Percentiles rank a stretch among this genome's conserved stretches.
Evolutionary conservation across 257 asterid species (phyloP).

Genomic region (Knoxia roxburghii): DNA sequence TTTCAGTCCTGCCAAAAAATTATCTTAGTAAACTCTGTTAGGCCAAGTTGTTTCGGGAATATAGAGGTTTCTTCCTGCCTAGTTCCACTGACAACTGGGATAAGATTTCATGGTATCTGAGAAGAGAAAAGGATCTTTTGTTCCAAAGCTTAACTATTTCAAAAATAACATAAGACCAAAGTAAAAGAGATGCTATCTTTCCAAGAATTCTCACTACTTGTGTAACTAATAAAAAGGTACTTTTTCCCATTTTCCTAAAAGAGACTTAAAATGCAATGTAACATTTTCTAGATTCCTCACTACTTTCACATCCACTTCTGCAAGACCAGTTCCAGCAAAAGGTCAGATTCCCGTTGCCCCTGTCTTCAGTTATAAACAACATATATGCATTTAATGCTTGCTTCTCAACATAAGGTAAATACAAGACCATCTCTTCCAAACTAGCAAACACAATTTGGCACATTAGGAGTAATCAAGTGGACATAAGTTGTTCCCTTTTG

Average conservation of each 20-base stretch:
- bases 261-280: too few species aligned
- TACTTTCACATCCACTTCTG: too few species aligned
- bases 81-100: background rate
- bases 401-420: background rate
- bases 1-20: background rate
- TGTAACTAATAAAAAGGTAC: too few species aligned
- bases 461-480: too few species aligned
- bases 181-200: background rate
- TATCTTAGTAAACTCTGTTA: background rate
- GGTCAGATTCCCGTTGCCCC: background rate
- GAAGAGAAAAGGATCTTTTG: background rate
- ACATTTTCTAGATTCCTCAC: too few species aligned
- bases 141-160: background rate
- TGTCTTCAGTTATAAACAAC: too few species aligned
- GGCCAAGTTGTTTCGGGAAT: background rate
- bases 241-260: too few species aligned
- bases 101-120: too few species aligned
- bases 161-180: background rate
- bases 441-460: too few species aligned
- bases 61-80: background rate
- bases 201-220: background rate
- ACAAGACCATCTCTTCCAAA: background rate
- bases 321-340: background rate
- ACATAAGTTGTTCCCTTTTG: too few species aligned
- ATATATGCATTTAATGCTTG: background rate